A percentile compares a stretch with the other conserved stretches of the same genome.
Evolutionary conservation across 306 rosid genomes (phyloP).

Genomic region (Ammopiptanthus mongolicus): DNA sequence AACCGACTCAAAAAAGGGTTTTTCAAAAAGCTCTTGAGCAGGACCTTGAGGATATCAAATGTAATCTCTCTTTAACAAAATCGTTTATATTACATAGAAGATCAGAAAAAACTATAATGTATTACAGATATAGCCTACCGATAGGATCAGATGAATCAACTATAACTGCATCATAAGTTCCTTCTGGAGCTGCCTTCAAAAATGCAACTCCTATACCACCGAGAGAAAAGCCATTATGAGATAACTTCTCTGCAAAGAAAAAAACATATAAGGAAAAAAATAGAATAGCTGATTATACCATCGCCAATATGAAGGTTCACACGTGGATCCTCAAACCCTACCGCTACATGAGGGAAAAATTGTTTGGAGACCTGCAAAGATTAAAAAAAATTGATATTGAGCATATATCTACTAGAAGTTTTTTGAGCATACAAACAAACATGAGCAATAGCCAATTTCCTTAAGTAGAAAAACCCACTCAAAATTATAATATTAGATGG

Average conservation of each 20-base stretch:
- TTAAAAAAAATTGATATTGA: not conserved
- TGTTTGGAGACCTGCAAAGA: slow-evolving; percentile 72
- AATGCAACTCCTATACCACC: slow-evolving; percentile 81
- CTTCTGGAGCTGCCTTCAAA: slow-evolving; percentile 77
- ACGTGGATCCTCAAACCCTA: slow-evolving; percentile 87
- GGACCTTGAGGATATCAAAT: slow-evolving; percentile 62
- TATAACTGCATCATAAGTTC: slow-evolving; percentile 90
- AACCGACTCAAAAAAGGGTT: slow-evolving; percentile 78
- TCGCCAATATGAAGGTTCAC: slow-evolving; percentile 84
- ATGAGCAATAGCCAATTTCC: not conserved
- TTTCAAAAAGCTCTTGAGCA: slow-evolving; percentile 95
- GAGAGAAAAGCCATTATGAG: slow-evolving; percentile 19
- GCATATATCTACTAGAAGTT: not conserved
- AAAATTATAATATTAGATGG: not conserved
- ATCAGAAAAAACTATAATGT: not conserved
- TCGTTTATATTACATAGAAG: not conserved
- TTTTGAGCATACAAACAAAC: not conserved
- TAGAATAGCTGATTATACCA: slow-evolving; percentile 45
- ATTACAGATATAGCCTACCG: slow-evolving; percentile 40
- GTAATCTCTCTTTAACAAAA: not conserved
- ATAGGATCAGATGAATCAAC: slow-evolving; percentile 99
- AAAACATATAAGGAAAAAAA: not conserved
- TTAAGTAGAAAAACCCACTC: not conserved
- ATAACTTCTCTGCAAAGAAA: not conserved
- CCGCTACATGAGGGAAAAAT: slow-evolving; percentile 77